A percentile compares a stretch with the other conserved stretches of the same genome.
phyloP scores from a whole-genome alignment of 2,329 filamentous ascomycete genomes.

The Fusarium xylarioides region DNA sequence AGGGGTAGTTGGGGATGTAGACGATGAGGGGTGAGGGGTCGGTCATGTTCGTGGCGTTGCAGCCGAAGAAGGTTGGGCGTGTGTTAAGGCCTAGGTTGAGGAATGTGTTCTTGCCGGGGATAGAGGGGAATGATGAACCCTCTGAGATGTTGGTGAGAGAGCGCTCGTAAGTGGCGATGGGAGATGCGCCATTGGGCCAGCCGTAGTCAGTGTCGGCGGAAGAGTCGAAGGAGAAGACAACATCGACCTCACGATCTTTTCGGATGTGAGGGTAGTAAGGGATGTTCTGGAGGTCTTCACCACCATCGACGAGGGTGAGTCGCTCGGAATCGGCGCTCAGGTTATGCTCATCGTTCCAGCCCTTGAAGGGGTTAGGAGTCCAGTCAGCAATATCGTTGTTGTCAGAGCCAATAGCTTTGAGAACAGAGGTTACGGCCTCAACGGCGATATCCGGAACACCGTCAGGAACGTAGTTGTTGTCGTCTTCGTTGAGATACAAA shows the following conservation, averaged over 20 bases:
- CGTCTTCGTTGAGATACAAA: slow-evolving; percentile 70
- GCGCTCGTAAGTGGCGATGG: slow-evolving; percentile 66
- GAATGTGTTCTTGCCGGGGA: slow-evolving; percentile 66
- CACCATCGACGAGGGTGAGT: slow-evolving; percentile 82
- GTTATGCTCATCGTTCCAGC: slow-evolving; percentile 59
- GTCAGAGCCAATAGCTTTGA: slow-evolving; percentile 63
- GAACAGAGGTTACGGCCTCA: slow-evolving; percentile 58
- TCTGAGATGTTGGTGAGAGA: slow-evolving; percentile 58
- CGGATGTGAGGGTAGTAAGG: slow-evolving; percentile 73
- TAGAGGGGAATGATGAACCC: slow-evolving; percentile 65
- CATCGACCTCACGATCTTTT: slow-evolving; percentile 62
- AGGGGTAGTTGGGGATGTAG: slow-evolving; percentile 83
- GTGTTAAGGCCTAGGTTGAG: slow-evolving; percentile 66
- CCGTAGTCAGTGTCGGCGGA: slow-evolving; percentile 65
- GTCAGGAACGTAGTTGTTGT: slow-evolving; percentile 60
- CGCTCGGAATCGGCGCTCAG: slow-evolving; percentile 54
- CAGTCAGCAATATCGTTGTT: slow-evolving; percentile 81
- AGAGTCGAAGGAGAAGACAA: slow-evolving; percentile 72
- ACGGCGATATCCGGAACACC: slow-evolving; percentile 54
- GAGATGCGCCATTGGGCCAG: slow-evolving; percentile 70
- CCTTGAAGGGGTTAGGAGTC: slow-evolving; percentile 66
- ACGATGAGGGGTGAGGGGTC: slow-evolving; percentile 74
- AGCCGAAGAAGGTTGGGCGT: slow-evolving; percentile 71
- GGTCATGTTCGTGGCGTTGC: slow-evolving; percentile 65
- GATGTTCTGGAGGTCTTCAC: slow-evolving; percentile 82